Evolutionary conservation across 805 yeast genomes (phyloP), one percentile per base, ranked within the genome.

Genomic region (Nakazawaea anatomiae): DNA sequence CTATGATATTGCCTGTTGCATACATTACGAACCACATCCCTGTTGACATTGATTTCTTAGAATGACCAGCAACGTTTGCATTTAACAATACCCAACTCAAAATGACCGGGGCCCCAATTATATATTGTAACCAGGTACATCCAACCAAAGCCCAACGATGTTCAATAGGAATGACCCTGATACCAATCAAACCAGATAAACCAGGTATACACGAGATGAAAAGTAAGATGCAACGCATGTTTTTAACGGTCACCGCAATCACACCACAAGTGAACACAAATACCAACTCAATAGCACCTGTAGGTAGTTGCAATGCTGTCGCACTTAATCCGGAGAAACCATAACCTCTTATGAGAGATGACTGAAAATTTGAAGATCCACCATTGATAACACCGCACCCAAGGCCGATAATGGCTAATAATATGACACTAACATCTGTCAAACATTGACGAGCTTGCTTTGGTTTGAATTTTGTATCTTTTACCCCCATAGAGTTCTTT

Each of bases 11-110:
- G 6, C 83, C 80, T 29, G 80, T 63, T 10, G 82, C 79, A 58
- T 80, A 81, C n/a, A 75, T 77, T 48, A 80, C 68, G 76, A 82
- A 76, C 5, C 82, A 78, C 28, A 74, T 58, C 7, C 77, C 80
- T 55, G 75, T 75, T 42, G 84, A 62, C 35, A 75, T 72, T 18
- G 80, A 62, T 54, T 80, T 72, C 57, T 81, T 82, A 3, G 83
- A 79, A 43, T 79, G 76, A 4, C 87, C 87, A 1, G 87, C 81
- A 8, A 85, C 79, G 57, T 81, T 82, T 44, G 84, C 75, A 52
- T 49, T 49, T 25, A 49, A 29, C 41, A 44, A 40, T 25, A 49
- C 57, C 68, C 68, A 64, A 41, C 57, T 51, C 47, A 65, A 52
- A 40, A 64, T 62, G 18, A 63, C 61, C 12, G 66, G 68, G 3